Conservation (phyloP, 2,329 filamentous ascomycete genomes). For the Allantophomopsis cytisporea region DNA sequence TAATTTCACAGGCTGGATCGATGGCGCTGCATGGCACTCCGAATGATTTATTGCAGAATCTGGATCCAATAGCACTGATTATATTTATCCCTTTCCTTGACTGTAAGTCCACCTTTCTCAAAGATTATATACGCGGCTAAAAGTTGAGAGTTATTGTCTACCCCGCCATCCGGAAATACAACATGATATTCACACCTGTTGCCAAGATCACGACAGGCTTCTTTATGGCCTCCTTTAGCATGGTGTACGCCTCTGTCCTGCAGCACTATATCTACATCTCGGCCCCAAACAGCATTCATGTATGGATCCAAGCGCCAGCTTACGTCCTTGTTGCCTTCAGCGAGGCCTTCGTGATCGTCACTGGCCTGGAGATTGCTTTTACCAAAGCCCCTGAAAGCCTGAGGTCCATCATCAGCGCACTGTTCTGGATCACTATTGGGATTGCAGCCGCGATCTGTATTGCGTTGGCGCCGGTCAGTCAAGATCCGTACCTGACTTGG, state of each 20-base stretch:
- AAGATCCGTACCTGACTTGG: slow-evolving; percentile 33
- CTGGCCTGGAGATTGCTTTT: slow-evolving; percentile 44
- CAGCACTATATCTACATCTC: slow-evolving; percentile 7
- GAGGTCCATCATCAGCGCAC: slow-evolving; percentile 38
- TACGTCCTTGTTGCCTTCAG: slow-evolving; percentile 29
- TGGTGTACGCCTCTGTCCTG: slow-evolving; percentile 19
- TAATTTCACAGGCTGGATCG: slow-evolving; percentile 44
- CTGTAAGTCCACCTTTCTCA: no score
- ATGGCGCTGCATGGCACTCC: slow-evolving; percentile 37
- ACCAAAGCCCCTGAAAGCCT: slow-evolving; percentile 45
- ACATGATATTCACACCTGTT: slow-evolving; percentile 46
- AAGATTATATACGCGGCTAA: no score
- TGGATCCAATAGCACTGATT: slow-evolving; percentile 46
- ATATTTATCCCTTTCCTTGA: slow-evolving; percentile 38
- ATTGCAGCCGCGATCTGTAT: slow-evolving; percentile 34
- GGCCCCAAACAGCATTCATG: slow-evolving; percentile 21
- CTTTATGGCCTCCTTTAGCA: slow-evolving; percentile 29
- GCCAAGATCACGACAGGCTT: slow-evolving; percentile 37
- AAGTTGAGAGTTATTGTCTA: slow-evolving; percentile 31
- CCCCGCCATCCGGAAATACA: slow-evolving; percentile 34
- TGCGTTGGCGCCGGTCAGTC: slow-evolving; percentile 23
- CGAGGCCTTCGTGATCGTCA: slow-evolving; percentile 36
- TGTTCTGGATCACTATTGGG: slow-evolving; percentile 41
- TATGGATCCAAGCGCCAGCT: slow-evolving; percentile 31
- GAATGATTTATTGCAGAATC: slow-evolving; percentile 46